phyloP scores from a whole-genome alignment of 192 early-diverging fungal species.

The Coemansia sp. region DNA sequence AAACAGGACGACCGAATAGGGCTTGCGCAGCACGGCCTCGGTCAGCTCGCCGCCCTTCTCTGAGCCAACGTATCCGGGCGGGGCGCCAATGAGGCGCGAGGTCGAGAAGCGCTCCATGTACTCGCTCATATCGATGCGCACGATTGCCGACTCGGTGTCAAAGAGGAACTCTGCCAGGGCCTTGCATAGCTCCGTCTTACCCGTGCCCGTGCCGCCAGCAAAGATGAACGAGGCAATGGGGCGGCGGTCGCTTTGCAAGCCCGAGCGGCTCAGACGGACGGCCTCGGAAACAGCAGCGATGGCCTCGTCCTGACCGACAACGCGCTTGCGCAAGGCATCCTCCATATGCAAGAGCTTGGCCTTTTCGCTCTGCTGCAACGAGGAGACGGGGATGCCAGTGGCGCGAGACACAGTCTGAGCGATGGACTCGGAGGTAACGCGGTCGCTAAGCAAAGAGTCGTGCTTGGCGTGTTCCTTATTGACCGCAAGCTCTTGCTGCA shows the following conservation, averaged over 20 bases:
- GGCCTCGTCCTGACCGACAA: constrained; percentile 77
- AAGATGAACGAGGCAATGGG: constrained; percentile 83
- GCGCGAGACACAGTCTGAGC: constrained; percentile 72
- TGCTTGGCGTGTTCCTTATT: constrained; percentile 51
- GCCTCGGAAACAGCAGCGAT: constrained; percentile 72
- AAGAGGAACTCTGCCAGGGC: constrained; percentile 78
- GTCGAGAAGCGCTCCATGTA: constrained; percentile 76
- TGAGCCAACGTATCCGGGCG: constrained; percentile 81
- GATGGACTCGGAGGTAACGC: constrained; percentile 79
- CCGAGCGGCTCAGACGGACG: constrained; percentile 76
- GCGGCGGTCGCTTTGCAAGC: constrained; percentile 70
- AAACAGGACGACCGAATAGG: constrained; percentile 75
- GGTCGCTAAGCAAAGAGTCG: constrained; percentile 73
- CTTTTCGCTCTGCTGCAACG: constrained; percentile 70
- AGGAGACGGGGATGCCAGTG: constrained; percentile 82
- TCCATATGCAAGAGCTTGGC: constrained; percentile 78
- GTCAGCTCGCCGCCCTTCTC: constrained; percentile 80
- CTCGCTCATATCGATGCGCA: constrained; percentile 83
- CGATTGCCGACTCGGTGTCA: constrained; percentile 69
- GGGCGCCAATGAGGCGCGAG: constrained; percentile 75
- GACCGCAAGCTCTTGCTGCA: constrained; percentile 69
- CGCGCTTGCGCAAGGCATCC: constrained; percentile 56
- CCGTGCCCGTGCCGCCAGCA: constrained; percentile 83
- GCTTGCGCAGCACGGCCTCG: constrained; percentile 78
- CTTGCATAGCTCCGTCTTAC: constrained; percentile 82